These are phyloP conservation scores for Quercus suber DNA, from an alignment of 306 rosid species.

Conservation along the genomic window DNA sequence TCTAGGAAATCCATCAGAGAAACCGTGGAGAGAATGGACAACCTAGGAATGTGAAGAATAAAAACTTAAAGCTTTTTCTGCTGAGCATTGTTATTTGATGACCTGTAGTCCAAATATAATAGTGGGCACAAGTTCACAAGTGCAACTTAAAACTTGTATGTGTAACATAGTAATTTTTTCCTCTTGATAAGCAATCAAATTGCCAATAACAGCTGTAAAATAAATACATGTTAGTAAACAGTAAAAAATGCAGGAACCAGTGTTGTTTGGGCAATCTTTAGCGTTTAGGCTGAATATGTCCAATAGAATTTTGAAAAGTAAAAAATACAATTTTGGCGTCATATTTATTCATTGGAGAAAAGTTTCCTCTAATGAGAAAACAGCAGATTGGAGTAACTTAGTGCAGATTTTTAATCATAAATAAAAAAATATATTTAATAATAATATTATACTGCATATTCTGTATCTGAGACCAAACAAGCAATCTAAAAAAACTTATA, in stretches of 20 bases:
- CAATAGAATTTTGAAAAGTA: neutral
- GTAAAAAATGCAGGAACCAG: neutral
- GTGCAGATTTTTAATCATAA: neutral
- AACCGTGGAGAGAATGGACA: too few species aligned
- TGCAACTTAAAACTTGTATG: neutral
- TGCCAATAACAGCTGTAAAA: neutral
- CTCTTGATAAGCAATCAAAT: neutral
- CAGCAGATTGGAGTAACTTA: neutral
- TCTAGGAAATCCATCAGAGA: too few species aligned
- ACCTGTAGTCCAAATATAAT: neutral
- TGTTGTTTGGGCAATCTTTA: neutral
- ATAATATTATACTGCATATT: neutral
- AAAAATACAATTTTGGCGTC: neutral
- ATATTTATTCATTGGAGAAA: neutral
- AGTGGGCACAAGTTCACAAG: neutral
- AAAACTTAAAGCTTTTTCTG: neutral
- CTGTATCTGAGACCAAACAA: constrained; percentile 12
- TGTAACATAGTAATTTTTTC: neutral
- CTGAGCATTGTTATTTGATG: neutral
- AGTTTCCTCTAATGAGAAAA: neutral
- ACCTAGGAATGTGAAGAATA: neutral
- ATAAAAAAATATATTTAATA: too few species aligned
- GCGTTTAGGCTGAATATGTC: neutral
- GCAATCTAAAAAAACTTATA: neutral
- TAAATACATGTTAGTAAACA: neutral